phyloP scores from a whole-genome alignment of 1,139 yeast genomes.

The Nematodospora anomalae region DNA sequence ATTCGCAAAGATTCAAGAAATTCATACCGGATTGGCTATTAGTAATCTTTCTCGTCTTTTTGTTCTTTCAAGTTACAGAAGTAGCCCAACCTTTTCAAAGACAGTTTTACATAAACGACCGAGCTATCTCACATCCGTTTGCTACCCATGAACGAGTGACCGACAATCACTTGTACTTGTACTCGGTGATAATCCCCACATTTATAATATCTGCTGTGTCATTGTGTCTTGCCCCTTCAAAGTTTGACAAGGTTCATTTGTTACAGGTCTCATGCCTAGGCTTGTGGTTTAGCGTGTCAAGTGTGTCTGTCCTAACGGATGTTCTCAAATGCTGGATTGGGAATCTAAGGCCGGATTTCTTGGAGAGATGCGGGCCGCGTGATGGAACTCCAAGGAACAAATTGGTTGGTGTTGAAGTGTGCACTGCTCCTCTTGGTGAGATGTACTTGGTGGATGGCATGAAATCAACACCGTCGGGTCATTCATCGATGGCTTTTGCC shows the following conservation, averaged over 20 bases:
- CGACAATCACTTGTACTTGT: constrained; percentile 27
- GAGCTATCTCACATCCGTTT: constrained; percentile 46
- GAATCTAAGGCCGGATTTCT: constrained; percentile 49
- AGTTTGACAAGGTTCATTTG: constrained; percentile 15
- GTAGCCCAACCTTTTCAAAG: constrained; percentile 38
- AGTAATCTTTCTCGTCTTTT: constrained; percentile 23
- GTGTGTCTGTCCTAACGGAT: constrained; percentile 33
- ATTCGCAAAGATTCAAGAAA: constrained; percentile 17
- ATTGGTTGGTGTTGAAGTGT: constrained; percentile 38
- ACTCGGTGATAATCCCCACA: constrained; percentile 26
- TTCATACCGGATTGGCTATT: constrained; percentile 39
- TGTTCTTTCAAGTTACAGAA: constrained; percentile 38
- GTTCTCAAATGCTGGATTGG: constrained; percentile 47
- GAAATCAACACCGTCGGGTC: constrained; percentile 50
- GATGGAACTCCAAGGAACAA: constrained; percentile 28
- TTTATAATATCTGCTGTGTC: constrained; percentile 17
- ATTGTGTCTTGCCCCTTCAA: constrained; percentile 6
- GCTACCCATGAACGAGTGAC: constrained; percentile 44
- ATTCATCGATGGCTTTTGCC: constrained; percentile 44
- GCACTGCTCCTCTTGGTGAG: constrained; percentile 42
- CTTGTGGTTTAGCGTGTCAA: constrained; percentile 22
- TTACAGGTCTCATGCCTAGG: constrained; percentile 28
- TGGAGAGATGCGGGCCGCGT: constrained; percentile 41
- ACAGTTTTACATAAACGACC: constrained; percentile 35
- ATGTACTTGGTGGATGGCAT: constrained; percentile 39